Conservation (phyloP, 192 early-diverging fungal genomes). For the Dimargaris cristalligena region DNA sequence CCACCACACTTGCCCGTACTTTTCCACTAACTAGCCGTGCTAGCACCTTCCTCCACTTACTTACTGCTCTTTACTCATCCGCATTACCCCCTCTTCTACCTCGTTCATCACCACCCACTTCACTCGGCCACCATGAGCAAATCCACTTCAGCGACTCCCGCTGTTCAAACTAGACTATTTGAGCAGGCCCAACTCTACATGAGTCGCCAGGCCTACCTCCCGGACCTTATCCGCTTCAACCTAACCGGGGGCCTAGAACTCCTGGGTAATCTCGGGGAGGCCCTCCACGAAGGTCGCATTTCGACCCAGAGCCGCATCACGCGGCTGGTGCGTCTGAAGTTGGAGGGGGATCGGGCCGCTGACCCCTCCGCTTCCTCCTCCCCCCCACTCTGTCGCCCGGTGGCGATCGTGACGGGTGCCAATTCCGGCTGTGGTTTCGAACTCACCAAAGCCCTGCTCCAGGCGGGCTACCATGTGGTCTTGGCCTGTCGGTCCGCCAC, state of each 20-base stretch:
- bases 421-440: conserved; percentile 41
- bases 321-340: background rate
- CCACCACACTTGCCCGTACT: too few species aligned
- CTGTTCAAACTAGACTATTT: background rate
- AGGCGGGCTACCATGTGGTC: conserved; percentile 31
- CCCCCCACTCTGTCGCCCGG: too few species aligned
- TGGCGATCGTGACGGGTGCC: conserved; percentile 33
- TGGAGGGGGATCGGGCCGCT: background rate
- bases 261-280: background rate
- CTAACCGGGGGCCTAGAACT: background rate
- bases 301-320: conserved; percentile 4
- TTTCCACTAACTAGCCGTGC: too few species aligned
- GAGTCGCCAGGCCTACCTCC: background rate
- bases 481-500: conserved; percentile 16
- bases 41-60: too few species aligned
- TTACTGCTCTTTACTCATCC: too few species aligned
- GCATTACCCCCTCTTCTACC: too few species aligned
- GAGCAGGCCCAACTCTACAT: background rate
- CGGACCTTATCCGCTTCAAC: background rate
- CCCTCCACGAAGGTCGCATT: background rate
- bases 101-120: too few species aligned
- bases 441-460: conserved; percentile 35
- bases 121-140: background rate
- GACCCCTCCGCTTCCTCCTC: background rate
- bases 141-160: background rate